Base-by-base conservation (phyloP, 257 asterid species). In the Nicotiana tabacum region DNA sequence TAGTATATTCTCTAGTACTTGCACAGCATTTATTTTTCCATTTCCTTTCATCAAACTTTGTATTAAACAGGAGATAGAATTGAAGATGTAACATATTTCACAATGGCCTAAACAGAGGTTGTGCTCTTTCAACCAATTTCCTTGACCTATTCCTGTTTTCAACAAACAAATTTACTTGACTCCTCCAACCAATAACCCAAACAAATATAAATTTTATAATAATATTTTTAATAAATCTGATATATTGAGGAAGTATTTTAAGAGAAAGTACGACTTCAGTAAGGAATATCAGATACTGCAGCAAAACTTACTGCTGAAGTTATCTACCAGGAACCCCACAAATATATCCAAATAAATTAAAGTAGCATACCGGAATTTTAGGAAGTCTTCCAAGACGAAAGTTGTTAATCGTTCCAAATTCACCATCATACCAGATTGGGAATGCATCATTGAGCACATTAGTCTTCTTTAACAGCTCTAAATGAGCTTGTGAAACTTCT, bases 301-400 rank as follows among this genome's bases (percentile, higher is more conserved):
- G 43, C 24, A 51, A 74, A 48, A 12, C 43, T 27, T 74, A 24
- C 53, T 74, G 60, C 43, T 66, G 51, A 56, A 24, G 17, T 55
- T 35, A 16, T 58, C 58, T 55, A 65, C 18, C 32, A 78, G 58
- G 17, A 64, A 81, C 37, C 13, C 15, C 8, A 74, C 46, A 27
- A 48, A 35, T 82, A 56, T 70, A 53, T 61, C 81, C 33, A 67
- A 66, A 29, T 30, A 53, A 67, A 77, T 27, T 53, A 37, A 68
- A 70, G 83, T 79, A 53, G 61, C 86, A 78, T 87, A 93, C 99
- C 90, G 89, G 99, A 82, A 91, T 89, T 85, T 92, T 93, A 77
- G 99, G 98, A 90, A 96, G 99, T 89, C 99, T 92, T 86, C 99
- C 99, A n/a, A 96, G 89, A 66, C 98, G 98, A 76, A 96, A 96